Evolutionary conservation across 352 stramenopile genomes (phyloP).

Genomic region (Phytophthora pseudosyringae): DNA sequence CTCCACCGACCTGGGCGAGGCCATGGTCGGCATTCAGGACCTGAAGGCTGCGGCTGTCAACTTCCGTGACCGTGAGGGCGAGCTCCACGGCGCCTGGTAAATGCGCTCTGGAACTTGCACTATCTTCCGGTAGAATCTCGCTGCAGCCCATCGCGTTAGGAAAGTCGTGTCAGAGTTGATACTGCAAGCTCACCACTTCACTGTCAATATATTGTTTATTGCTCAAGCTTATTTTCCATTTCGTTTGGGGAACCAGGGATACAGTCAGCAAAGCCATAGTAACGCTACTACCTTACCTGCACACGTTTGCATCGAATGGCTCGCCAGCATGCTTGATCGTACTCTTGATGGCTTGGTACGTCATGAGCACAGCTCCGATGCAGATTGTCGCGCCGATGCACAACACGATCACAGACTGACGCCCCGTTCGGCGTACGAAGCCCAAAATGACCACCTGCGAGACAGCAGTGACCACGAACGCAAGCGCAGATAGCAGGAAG

Average conservation of each 20-base stretch:
- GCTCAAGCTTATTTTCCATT: slow-evolving; percentile 10
- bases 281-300: slow-evolving; percentile 22
- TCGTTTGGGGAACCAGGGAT: not conserved
- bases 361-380: slow-evolving; percentile 55
- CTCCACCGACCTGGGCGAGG: slow-evolving; percentile 94
- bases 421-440: slow-evolving; percentile 55
- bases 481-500: slow-evolving; percentile 39
- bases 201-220: slow-evolving; percentile 36
- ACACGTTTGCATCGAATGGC: slow-evolving; percentile 47
- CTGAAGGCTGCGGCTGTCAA: slow-evolving; percentile 96
- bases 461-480: slow-evolving; percentile 54
- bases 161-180: slow-evolving; percentile 11
- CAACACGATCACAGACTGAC: slow-evolving; percentile 64
- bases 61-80: slow-evolving; percentile 97
- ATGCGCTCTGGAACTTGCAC: slow-evolving; percentile 15
- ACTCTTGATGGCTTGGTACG: slow-evolving; percentile 54
- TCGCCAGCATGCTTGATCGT: slow-evolving; percentile 50
- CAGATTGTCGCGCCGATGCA: slow-evolving; percentile 57
- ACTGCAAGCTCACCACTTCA: slow-evolving; percentile 13
- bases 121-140: slow-evolving; percentile 3
- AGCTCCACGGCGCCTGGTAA: slow-evolving; percentile 78
- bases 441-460: slow-evolving; percentile 54
- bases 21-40: slow-evolving; percentile 98
- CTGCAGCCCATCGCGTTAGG: slow-evolving; percentile 2
- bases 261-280: not conserved